These are phyloP conservation scores for Plasmodium gaboni DNA, from an alignment of 169 alveolate genomes.

Conservation along the genomic window DNA sequence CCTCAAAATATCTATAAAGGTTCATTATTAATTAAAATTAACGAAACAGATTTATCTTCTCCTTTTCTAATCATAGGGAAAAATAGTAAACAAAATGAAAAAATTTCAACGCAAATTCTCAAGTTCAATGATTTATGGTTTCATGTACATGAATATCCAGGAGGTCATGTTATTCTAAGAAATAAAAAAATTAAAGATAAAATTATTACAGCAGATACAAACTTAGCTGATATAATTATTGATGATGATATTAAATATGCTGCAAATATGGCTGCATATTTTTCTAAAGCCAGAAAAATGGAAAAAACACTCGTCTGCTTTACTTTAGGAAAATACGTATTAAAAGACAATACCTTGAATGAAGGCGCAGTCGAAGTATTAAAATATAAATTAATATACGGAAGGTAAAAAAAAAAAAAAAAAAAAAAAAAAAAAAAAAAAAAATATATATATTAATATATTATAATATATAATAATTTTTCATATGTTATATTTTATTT, in stretches of 20 bases:
- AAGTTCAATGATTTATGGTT: constrained; percentile 83
- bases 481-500: neutral
- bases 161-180: constrained; percentile 84
- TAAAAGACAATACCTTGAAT: constrained; percentile 74
- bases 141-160: constrained; percentile 86
- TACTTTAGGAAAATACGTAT: constrained; percentile 81
- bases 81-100: constrained; percentile 85
- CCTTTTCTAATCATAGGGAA: constrained; percentile 83
- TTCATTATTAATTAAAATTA: constrained; percentile 75
- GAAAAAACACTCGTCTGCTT: constrained; percentile 76
- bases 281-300: constrained; percentile 78
- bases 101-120: constrained; percentile 81
- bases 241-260: constrained; percentile 82
- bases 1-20: constrained; percentile 80
- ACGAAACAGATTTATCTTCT: constrained; percentile 80
- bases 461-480: neutral
- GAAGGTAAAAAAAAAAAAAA: constrained; percentile 69
- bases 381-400: constrained; percentile 76
- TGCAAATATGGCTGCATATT: constrained; percentile 85
- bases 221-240: constrained; percentile 33
- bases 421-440: too few species aligned
- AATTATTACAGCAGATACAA: constrained; percentile 62
- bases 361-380: constrained; percentile 84
- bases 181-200: constrained; percentile 69
- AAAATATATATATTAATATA: neutral